phyloP scores from a whole-genome alignment of 805 yeast species.

The Pichia gijzeniarum region DNA sequence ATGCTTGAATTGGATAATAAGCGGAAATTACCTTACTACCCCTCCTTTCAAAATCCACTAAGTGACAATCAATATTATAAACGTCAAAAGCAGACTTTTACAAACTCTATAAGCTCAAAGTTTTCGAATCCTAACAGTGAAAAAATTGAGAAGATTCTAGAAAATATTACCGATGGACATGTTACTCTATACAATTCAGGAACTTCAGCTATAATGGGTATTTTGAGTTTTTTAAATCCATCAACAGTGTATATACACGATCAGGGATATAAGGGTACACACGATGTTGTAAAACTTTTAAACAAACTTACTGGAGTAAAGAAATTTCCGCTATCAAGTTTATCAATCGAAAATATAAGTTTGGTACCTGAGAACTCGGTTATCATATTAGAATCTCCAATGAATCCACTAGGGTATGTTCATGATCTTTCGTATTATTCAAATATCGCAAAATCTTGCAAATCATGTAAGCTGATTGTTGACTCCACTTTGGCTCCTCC shows the following conservation, averaged over 20 bases:
- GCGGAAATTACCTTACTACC: conserved; percentile 20
- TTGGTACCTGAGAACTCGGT: conserved; percentile 37
- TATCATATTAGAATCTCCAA: conserved; percentile 47
- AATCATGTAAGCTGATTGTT: conserved; percentile 37
- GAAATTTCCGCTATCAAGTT: conserved; percentile 31
- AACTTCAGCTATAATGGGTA: conserved; percentile 45
- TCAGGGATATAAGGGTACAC: conserved; percentile 47
- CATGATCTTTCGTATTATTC: conserved; percentile 39
- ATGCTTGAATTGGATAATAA: background rate
- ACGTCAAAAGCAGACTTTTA: conserved; percentile 18
- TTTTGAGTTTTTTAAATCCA: conserved; percentile 42
- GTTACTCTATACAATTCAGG: conserved; percentile 47
- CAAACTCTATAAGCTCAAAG: conserved; percentile 34
- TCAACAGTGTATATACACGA: conserved; percentile 38
- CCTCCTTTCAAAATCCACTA: conserved; percentile 24
- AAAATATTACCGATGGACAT: conserved; percentile 38
- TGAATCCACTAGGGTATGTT: conserved; percentile 45
- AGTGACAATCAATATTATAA: conserved; percentile 12
- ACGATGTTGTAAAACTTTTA: conserved; percentile 40
- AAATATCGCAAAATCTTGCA: conserved; percentile 35
- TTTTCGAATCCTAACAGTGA: conserved; percentile 42
- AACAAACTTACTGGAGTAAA: conserved; percentile 36
- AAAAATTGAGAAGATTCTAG: conserved; percentile 40
- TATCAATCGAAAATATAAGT: conserved; percentile 22
- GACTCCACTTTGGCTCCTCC: conserved; percentile 56